Conservation (phyloP, 1,139 yeast genomes). For the Diutina neorugosa region DNA sequence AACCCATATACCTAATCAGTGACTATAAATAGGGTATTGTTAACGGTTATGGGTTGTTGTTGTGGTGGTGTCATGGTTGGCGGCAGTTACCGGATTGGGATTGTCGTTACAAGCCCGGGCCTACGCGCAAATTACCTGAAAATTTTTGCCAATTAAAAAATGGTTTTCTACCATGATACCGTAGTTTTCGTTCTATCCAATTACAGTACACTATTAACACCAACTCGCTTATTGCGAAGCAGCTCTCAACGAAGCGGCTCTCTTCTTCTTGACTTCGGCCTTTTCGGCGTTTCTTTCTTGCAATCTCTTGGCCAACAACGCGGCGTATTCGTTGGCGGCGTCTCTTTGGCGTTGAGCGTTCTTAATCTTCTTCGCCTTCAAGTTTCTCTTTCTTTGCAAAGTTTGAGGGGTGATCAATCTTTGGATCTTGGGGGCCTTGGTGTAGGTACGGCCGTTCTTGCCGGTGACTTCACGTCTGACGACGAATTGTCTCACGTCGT, state of each 20-base stretch:
- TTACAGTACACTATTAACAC: constrained; percentile 3
- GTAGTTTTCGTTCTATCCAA: constrained; percentile 1
- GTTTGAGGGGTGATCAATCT: constrained; percentile 98
- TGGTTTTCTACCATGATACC: neutral
- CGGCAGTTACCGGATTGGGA: no score
- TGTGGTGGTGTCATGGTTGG: no score
- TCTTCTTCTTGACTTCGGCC: constrained; percentile 98
- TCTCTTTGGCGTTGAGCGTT: constrained; percentile 99
- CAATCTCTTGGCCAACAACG: constrained; percentile 95
- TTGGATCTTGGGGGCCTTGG: constrained; percentile 99
- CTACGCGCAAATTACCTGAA: neutral
- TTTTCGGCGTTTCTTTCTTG: constrained; percentile 97
- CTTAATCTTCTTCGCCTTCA: constrained; percentile 85
- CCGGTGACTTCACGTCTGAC: constrained; percentile 90
- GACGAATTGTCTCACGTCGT: constrained; percentile 67
- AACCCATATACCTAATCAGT: no score
- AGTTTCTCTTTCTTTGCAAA: constrained; percentile 98
- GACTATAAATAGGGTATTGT: no score
- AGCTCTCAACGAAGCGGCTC: constrained; percentile 97
- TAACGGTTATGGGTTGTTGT: no score
- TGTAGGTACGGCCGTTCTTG: constrained; percentile 97
- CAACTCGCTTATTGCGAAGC: constrained; percentile 13
- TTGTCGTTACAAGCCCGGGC: no score
- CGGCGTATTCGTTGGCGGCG: constrained; percentile 99
- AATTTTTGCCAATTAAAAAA: neutral